A percentile compares a stretch with the other conserved stretches of the same genome.
Conservation (phyloP, 1,284 basidiomycete species). For the Earliella scabrosa region DNA sequence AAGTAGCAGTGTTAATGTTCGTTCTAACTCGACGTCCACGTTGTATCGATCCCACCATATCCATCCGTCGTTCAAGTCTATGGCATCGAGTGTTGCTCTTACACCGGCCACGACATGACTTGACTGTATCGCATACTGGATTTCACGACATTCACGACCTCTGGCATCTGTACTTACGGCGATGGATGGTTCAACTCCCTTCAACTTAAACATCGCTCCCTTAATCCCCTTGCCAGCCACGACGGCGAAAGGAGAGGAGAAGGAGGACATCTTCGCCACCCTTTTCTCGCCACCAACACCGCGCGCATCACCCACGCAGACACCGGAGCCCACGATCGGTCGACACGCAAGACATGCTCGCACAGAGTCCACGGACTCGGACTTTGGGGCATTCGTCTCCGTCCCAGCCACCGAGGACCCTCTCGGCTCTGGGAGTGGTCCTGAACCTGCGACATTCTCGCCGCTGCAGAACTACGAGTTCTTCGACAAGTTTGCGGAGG, state of each 20-base stretch:
- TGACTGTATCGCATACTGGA: not conserved
- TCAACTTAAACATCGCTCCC: slow-evolving; percentile 12
- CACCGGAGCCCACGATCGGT: slow-evolving; percentile 10
- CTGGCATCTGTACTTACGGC: not conserved
- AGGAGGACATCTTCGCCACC: slow-evolving; percentile 47
- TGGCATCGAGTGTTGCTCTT: too few relatives aligned
- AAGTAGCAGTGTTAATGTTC: too few relatives aligned
- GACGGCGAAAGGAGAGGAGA: slow-evolving; percentile 20
- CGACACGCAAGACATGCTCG: slow-evolving; percentile 14
- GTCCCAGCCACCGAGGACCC: slow-evolving; percentile 65
- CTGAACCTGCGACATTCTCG: slow-evolving; percentile 24
- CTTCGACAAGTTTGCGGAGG: slow-evolving; percentile 61
- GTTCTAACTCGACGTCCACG: too few relatives aligned
- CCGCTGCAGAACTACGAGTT: slow-evolving; percentile 44
- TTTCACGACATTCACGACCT: slow-evolving; percentile 3
- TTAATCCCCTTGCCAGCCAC: slow-evolving; percentile 13
- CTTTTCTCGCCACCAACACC: slow-evolving; percentile 51
- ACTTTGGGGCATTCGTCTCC: slow-evolving; percentile 72
- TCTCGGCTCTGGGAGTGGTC: slow-evolving; percentile 36
- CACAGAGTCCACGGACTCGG: slow-evolving; percentile 40
- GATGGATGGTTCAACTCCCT: slow-evolving; percentile 19
- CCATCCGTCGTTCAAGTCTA: too few relatives aligned
- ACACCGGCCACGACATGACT: not conserved
- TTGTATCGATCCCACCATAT: too few relatives aligned
- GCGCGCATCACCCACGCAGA: slow-evolving; percentile 38